Base-by-base conservation (phyloP, 208 protist genomes). In the Leishmania mexicana region DNA sequence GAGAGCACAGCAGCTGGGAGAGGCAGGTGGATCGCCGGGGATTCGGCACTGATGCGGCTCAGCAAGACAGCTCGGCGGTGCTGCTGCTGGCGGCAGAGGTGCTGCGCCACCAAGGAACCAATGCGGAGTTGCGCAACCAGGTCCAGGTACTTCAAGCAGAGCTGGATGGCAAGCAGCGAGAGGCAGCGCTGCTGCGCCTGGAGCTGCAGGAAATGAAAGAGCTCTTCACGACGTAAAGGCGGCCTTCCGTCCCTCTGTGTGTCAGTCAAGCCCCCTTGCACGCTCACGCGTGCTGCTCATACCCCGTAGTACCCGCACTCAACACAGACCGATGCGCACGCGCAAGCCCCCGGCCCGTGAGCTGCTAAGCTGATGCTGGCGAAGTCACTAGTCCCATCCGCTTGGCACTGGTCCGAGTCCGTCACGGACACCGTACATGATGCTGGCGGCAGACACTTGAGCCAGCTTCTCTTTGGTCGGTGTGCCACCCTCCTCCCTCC, bases 151-250 rank as follows among this genome's bases (percentile, higher is more conserved):
- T 92, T 35, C 81, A 90, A 49, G 80, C 84, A 10, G 80, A 90
- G 68, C 78, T 95, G 47, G 91, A 97, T 60, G 71, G 79, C 3
- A 92, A 95, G 67, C 70, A 88, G 65, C 89, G 89, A 8, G 92
- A 95, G 78, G 71, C 88, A 38, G 88, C 91, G 8, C 85, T 95
- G 83, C 72, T 97, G 65, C 92, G 94, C 0, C 58, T 91, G 24
- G 91, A 97, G 78, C 80, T 97, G 17, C 78, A 94, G 15, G 85
- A 94, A 47, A 84, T 93, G 74, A 84, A 89, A 11, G 81, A 90
- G 7, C 65, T 84, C 21, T 83, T 79, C 75, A 79, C 78, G 10
- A 71, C 71, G 31, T 80, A 67, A 65, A 78, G 62, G 31, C 57
- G 57, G 57, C 24, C 57, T 13, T 62, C 28, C 0, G 17, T 62